Evolutionary conservation across 2,329 filamentous ascomycete species (phyloP).

Genomic region (Chalara sp.): DNA sequence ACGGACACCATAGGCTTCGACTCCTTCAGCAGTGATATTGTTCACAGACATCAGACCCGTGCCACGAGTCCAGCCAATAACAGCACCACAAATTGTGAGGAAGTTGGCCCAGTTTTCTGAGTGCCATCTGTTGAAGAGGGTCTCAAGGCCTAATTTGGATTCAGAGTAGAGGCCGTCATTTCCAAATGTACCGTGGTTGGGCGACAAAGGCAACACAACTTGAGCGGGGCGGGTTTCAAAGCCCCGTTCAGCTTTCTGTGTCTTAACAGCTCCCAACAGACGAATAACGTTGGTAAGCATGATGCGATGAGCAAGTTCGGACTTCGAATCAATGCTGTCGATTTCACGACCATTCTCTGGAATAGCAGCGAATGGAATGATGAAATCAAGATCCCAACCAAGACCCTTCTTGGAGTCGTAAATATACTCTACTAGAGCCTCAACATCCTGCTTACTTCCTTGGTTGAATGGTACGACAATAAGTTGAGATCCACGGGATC

Average conservation of each 20-base stretch:
- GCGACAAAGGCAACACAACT: constrained; percentile 90
- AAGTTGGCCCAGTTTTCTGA: constrained; percentile 97
- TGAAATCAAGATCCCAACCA: constrained; percentile 95
- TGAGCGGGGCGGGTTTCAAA: constrained; percentile 95
- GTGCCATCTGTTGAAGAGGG: constrained; percentile 96
- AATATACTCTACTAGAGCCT: constrained; percentile 90
- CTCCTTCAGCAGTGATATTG: constrained; percentile 94
- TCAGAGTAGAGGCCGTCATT: constrained; percentile 97
- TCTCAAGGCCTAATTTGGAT: constrained; percentile 94
- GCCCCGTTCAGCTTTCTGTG: constrained; percentile 78
- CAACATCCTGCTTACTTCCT: constrained; percentile 95
- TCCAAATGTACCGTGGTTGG: constrained; percentile 97
- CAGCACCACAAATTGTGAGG: constrained; percentile 94
- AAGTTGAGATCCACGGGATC: constrained; percentile 88
- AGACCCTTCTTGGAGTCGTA: constrained; percentile 95
- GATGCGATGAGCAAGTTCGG: constrained; percentile 94
- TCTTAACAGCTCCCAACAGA: constrained; percentile 83
- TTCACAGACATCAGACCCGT: constrained; percentile 97
- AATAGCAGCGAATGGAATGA: constrained; percentile 95
- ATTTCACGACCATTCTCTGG: constrained; percentile 97
- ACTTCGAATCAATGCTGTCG: constrained; percentile 93
- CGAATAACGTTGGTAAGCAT: constrained; percentile 97
- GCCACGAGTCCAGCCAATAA: constrained; percentile 98
- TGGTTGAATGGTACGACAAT: constrained; percentile 99
- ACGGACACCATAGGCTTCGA: constrained; percentile 92